phyloP scores from a whole-genome alignment of 75 land plant species.

The Azolla pinnata region DNA sequence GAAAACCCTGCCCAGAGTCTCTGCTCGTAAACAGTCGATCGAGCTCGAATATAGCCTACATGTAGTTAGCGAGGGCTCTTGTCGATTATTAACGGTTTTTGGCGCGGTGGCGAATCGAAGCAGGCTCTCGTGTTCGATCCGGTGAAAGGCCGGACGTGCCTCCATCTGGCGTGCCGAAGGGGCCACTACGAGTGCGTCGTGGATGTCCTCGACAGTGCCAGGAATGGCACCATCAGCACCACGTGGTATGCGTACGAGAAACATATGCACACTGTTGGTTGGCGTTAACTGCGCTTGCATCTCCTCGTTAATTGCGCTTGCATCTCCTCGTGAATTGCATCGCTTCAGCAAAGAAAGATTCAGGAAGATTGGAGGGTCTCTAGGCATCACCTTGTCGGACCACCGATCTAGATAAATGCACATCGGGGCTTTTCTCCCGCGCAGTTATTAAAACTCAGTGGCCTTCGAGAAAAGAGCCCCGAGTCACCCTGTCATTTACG shows the following conservation, averaged over 20 bases:
- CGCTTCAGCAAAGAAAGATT: no score
- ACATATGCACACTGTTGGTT: no score
- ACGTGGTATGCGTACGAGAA: conserved; percentile 15
- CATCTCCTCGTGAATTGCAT: no score
- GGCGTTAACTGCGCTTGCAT: no score
- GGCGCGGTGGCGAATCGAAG: not conserved
- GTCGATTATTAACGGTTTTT: not conserved
- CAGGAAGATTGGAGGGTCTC: no score
- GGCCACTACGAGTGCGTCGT: conserved; percentile 18
- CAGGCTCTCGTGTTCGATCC: conserved; percentile 18
- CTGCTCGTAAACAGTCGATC: not conserved
- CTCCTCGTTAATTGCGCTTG: no score
- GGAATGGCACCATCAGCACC: conserved; percentile 12
- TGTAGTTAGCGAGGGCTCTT: not conserved
- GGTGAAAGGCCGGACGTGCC: conserved; percentile 18
- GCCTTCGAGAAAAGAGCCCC: no score
- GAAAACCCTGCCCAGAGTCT: not conserved
- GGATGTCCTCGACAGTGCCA: conserved; percentile 9
- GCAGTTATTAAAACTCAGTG: no score
- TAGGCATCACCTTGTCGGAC: no score
- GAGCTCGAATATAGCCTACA: not conserved
- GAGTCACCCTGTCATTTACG: no score
- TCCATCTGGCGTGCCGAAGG: conserved; percentile 20
- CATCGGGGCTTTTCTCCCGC: not conserved
- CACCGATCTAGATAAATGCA: not conserved